A percentile compares a stretch with the other conserved stretches of the same genome.
Conservation (phyloP, 805 yeast genomes). For the Pichia manshurica region DNA sequence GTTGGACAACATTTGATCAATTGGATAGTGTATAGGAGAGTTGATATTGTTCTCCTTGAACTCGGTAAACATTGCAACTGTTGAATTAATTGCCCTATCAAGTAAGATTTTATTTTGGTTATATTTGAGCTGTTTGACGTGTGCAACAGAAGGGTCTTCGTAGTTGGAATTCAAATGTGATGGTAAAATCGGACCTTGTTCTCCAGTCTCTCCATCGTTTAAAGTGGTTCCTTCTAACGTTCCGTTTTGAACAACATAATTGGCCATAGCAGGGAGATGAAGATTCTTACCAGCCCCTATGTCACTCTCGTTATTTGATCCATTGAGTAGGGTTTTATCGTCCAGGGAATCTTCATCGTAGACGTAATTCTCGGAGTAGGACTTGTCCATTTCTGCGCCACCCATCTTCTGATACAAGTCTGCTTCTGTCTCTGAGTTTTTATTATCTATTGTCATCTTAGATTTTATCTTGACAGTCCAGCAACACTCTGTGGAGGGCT, state of each 20-base stretch:
- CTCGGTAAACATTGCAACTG: constrained; percentile 45
- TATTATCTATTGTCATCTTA: neutral
- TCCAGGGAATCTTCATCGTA: constrained; percentile 4
- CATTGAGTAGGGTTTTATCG: constrained; percentile 9
- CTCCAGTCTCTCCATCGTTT: constrained; percentile 20
- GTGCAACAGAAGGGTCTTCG: constrained; percentile 13
- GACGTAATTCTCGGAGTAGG: constrained; percentile 7
- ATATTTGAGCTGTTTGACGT: constrained; percentile 56
- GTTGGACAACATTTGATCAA: constrained; percentile 22
- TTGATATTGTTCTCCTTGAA: constrained; percentile 50
- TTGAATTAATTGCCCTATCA: constrained; percentile 52
- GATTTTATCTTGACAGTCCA: too few relatives aligned
- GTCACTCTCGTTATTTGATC: neutral
- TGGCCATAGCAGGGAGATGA: constrained; percentile 17
- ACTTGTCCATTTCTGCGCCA: constrained; percentile 1
- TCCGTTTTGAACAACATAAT: constrained; percentile 18
- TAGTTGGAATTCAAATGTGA: neutral
- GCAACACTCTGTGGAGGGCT: too few relatives aligned
- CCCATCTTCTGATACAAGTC: neutral
- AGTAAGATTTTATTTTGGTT: constrained; percentile 65
- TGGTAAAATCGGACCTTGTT: constrained; percentile 1
- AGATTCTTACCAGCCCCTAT: neutral
- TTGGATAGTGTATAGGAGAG: constrained; percentile 61
- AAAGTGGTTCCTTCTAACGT: constrained; percentile 28
- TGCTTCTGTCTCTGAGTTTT: neutral